phyloP scores from a whole-genome alignment of 108 stramenopile species.

The Cyclotella choctawhatcheeana region DNA sequence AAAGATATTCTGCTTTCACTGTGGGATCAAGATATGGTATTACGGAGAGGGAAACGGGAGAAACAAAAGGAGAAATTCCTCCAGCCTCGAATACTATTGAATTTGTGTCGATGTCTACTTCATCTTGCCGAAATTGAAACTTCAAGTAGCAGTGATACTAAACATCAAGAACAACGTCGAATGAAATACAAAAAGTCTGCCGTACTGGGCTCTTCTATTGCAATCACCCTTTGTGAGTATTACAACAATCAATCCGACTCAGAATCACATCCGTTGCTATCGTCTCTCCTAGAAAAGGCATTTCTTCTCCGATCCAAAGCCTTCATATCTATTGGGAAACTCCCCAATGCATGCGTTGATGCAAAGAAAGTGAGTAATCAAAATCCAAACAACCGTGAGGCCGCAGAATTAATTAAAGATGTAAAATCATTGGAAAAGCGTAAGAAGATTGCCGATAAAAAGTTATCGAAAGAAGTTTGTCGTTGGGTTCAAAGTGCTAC shows the following conservation, averaged over 20 bases:
- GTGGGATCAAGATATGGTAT: constrained; percentile 39
- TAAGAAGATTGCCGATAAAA: constrained; percentile 47
- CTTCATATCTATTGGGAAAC: constrained; percentile 30
- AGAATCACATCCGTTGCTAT: constrained; percentile 3
- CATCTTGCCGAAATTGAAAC: constrained; percentile 58
- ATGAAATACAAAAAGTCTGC: constrained; percentile 33
- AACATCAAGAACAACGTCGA: too few relatives aligned
- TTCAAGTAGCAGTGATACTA: not conserved
- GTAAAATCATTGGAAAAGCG: constrained; percentile 10
- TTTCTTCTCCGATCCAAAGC: constrained; percentile 36
- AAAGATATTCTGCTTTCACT: constrained; percentile 48
- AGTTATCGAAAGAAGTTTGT: constrained; percentile 64
- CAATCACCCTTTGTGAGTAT: constrained; percentile 40
- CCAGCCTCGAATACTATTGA: constrained; percentile 66
- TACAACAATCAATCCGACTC: not conserved
- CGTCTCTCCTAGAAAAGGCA: constrained; percentile 35
- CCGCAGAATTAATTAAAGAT: constrained; percentile 32
- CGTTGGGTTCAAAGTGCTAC: constrained; percentile 66
- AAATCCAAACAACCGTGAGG: constrained; percentile 32
- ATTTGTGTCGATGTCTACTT: constrained; percentile 65
- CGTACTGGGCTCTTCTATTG: constrained; percentile 39
- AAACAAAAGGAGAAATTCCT: constrained; percentile 18
- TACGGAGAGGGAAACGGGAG: constrained; percentile 4
- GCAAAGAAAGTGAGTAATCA: constrained; percentile 22
- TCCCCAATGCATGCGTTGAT: constrained; percentile 26